A percentile compares a stretch with the other conserved stretches of the same genome.
phyloP scores from a whole-genome alignment of 495 filamentous ascomycete genomes.

The Hyaloscypha finlandica region DNA sequence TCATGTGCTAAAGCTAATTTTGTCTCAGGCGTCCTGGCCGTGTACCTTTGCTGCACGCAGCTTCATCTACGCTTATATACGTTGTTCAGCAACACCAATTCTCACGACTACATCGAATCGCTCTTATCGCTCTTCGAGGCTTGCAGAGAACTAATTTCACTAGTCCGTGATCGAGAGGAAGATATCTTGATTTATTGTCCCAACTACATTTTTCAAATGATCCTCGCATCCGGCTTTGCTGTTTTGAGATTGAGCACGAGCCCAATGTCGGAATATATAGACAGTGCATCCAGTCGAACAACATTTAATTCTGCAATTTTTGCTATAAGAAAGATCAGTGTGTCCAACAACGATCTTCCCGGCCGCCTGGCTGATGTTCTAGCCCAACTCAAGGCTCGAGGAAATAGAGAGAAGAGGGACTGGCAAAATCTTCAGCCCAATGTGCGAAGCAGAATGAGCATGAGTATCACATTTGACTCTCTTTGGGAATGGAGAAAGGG shows the following conservation, averaged over 20 bases:
- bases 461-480: slow-evolving; percentile 85
- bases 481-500: slow-evolving; percentile 56
- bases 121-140: neutral
- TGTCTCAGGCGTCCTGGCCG: too few species aligned
- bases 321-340: slow-evolving; percentile 71
- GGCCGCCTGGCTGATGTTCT: slow-evolving; percentile 82
- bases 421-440: slow-evolving; percentile 78
- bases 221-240: slow-evolving; percentile 80
- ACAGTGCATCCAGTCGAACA: slow-evolving; percentile 65
- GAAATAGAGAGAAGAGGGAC: neutral
- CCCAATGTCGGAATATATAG: slow-evolving; percentile 68
- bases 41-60: neutral
- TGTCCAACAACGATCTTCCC: slow-evolving; percentile 78
- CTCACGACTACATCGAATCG: neutral
- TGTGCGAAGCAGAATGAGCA: slow-evolving; percentile 83
- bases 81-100: neutral
- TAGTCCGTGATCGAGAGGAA: neutral
- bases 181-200: slow-evolving; percentile 78
- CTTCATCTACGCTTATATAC: slow-evolving; percentile 3
- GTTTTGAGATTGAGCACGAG: slow-evolving; percentile 44
- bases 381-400: slow-evolving; percentile 60
- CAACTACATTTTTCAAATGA: slow-evolving; percentile 87
- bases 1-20: too few species aligned
- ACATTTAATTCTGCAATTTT: slow-evolving; percentile 73
- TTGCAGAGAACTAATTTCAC: neutral